Conservation (phyloP, 257 asterid genomes). For the Penstemon davidsonii region DNA sequence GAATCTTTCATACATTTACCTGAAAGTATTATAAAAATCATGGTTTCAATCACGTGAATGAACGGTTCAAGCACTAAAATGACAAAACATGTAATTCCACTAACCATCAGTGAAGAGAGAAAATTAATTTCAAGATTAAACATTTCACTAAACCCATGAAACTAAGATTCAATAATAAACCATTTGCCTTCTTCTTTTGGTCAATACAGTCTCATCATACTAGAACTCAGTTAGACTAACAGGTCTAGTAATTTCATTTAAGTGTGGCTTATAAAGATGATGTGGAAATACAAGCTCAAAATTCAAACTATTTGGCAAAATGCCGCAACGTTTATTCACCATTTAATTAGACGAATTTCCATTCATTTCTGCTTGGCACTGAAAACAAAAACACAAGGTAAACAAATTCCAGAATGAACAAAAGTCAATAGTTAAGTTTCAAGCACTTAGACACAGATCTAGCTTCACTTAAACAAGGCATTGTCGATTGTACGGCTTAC, state of each 20-base stretch:
- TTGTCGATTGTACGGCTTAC: slow-evolving; percentile 23
- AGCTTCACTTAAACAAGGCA: slow-evolving; percentile 32
- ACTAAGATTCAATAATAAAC: slow-evolving; percentile 6
- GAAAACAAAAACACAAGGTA: slow-evolving; percentile 3
- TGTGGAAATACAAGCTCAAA: slow-evolving; percentile 24
- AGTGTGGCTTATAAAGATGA: slow-evolving; percentile 8
- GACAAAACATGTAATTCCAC: neutral
- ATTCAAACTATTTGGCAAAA: slow-evolving; percentile 25
- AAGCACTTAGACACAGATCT: slow-evolving; percentile 37
- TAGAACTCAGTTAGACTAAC: slow-evolving; percentile 27
- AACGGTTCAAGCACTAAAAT: neutral
- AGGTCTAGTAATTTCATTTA: slow-evolving; percentile 8
- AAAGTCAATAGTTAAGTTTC: slow-evolving; percentile 36
- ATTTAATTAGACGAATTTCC: neutral
- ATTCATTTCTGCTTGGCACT: slow-evolving; percentile 7
- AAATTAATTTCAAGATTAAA: neutral
- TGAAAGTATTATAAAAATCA: slow-evolving; percentile 29
- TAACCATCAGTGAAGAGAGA: slow-evolving; percentile 17
- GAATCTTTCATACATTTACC: slow-evolving; percentile 31
- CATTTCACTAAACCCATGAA: slow-evolving; percentile 16
- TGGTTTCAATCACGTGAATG: slow-evolving; percentile 18
- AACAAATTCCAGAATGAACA: slow-evolving; percentile 22
- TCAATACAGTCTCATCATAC: slow-evolving; percentile 13
- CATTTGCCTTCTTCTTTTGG: neutral
- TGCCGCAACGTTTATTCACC: slow-evolving; percentile 15